Base-by-base conservation (phyloP, 495 filamentous ascomycete species). In the Penicillium lagena region DNA sequence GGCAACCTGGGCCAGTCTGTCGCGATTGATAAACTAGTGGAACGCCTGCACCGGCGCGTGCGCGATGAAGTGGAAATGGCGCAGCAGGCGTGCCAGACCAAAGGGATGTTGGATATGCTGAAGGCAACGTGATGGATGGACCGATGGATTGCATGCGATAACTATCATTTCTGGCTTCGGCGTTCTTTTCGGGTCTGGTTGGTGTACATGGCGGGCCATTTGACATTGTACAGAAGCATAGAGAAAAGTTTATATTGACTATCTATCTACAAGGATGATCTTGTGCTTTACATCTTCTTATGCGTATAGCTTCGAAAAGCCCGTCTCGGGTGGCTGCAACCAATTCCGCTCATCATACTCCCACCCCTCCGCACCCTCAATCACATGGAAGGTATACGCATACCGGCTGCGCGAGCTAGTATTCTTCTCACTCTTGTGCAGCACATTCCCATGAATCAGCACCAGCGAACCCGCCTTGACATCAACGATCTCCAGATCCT, bases 351-450 rank as follows among this genome's bases (percentile, higher is more conserved):
- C 75, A 68, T 97, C 94, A 64, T 96, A 98, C 33, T 67, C 67
- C 68, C 67, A 73, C 13, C 68, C 68, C 34, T 83, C 77, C 39
- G 86, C 82, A 0, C 88, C 87, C 64, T 97, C 93, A 59, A 97
- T 97, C 34, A 95, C 77, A 71, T 98, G 93, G 56, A 96, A 98
- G 0, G 94, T 98, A 67, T 98, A 98, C 17, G 95, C 95, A 61
- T 89, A 94, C 56, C 93, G 78, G 44, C 90, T 90, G 67, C 83
- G 86, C 45, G 70, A 62, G 55, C 93, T 95, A 30, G 76, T 63
- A 54, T 98, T 98, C 76, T 73, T 86, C 76, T 94, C 89, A 63
- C 93, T 96, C 78, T 95, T 93, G 61, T 98, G 93, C 64, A 98
- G 52, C 36, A 97, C 67, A 71, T 98, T 97, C 12, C 93, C 93